Evolutionary conservation across 2,329 filamentous ascomycete genomes (phyloP), one percentile per base, ranked within the genome.

Genomic region (Exophiala sp.): DNA sequence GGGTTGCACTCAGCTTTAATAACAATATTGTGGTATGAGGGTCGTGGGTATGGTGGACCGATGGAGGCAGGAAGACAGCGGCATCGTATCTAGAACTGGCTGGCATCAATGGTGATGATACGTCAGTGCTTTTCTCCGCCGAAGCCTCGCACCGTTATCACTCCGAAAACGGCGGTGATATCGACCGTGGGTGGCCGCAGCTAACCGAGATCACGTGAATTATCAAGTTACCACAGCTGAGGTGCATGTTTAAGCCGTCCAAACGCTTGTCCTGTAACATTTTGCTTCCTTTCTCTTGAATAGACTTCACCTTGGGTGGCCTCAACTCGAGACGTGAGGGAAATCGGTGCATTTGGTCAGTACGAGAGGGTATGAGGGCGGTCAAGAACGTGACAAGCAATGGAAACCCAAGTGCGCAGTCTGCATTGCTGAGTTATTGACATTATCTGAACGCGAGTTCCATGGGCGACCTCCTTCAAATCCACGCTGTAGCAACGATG

Each of bases 131-230:
- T 14, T 8, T 30, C 14, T 44, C 24, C 27, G 42, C 13, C 14
- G 29, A 10, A 37, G 34, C 34, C 34, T 37, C 11, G 34, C 8
- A 19, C 10, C 24, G 6, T 27, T 27, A 27, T 27, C 24, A n/a
- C n/a, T 27, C 24, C 24, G 24, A 10, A 27, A 27, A 27, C 24
- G 24, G 24, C 24, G 6, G 10, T 27, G 5, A 24, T 30, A 24
- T 14, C 23, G 30, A 5, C 27, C 16, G n/a, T 19, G 18, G 4
- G n/a, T n/a, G 18, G 27, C 42, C 42, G 42, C 18, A 16, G 5
- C 21, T 45, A 45, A 45, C 27, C 42, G 42, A 37, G 19, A 23
- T n/a, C 41, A 43, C 41, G 41, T 34, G 30, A 11, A 8, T 34
- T 8, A 6, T 2, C 7, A 6, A 13, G 2, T 16, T n/a, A n/a